Conservation (phyloP, 208 protist genomes). For the Acanthamoeba lenticulata region DNA sequence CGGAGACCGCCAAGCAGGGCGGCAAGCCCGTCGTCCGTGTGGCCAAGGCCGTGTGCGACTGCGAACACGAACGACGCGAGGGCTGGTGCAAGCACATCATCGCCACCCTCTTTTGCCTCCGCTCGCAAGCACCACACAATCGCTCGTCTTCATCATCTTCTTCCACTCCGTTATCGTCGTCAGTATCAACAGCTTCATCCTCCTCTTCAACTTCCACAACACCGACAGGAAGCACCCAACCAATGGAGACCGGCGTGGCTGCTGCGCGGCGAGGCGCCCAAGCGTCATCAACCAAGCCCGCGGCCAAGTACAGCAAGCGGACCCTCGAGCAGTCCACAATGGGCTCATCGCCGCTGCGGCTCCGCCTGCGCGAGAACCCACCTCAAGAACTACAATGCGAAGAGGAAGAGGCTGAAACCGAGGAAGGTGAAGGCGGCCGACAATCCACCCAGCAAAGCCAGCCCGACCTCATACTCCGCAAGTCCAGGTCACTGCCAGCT, state of each 20-base stretch:
- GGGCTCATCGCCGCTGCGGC: background rate
- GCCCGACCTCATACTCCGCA: too few species aligned
- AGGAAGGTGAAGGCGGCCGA: too few species aligned
- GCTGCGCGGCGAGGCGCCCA: too few species aligned
- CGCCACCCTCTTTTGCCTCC: background rate
- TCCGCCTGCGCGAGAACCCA: background rate
- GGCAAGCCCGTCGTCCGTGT: background rate
- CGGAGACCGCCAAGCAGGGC: background rate
- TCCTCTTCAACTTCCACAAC: too few species aligned
- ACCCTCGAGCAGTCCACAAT: too few species aligned
- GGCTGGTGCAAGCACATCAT: conserved; percentile 55
- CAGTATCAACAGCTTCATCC: too few species aligned
- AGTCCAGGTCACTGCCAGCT: too few species aligned
- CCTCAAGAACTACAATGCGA: background rate
- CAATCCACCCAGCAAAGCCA: too few species aligned
- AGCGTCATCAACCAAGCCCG: too few species aligned
- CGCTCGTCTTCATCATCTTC: background rate
- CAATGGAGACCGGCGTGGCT: too few species aligned
- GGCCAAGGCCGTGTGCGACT: background rate
- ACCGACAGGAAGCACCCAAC: too few species aligned
- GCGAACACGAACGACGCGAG: background rate
- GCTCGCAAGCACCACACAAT: background rate
- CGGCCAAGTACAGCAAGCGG: too few species aligned
- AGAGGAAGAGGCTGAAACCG: background rate
- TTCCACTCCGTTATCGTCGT: background rate